phyloP scores from a whole-genome alignment of 202 grass and related monocot genomes.

The Brachypodium distachyon region DNA sequence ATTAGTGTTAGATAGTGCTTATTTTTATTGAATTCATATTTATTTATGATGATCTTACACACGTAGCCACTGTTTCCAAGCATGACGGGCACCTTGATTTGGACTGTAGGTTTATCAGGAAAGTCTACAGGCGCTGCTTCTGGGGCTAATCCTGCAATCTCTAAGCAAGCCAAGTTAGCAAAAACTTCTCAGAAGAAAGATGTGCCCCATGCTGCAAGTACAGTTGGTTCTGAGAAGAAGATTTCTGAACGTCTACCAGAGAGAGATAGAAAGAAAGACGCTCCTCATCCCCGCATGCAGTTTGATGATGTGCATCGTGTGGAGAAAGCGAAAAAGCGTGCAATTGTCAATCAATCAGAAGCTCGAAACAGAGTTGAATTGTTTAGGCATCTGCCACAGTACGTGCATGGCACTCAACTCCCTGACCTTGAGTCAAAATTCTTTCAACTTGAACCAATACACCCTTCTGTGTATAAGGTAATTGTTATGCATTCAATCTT shows the following conservation, averaged over 20 bases:
- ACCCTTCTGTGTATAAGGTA: slow-evolving; percentile 98
- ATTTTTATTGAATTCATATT: background rate
- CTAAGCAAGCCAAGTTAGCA: slow-evolving; percentile 50
- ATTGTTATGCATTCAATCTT: slow-evolving; percentile 13
- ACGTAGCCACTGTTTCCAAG: background rate
- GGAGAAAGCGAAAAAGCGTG: slow-evolving; percentile 78
- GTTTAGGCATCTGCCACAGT: slow-evolving; percentile 87
- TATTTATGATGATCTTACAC: background rate
- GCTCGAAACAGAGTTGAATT: slow-evolving; percentile 76
- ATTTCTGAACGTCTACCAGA: slow-evolving; percentile 44
- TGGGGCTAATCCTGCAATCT: slow-evolving; percentile 22
- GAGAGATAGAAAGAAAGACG: slow-evolving; percentile 85
- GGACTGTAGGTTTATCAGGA: slow-evolving; percentile 31
- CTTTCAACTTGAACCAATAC: slow-evolving; percentile 86
- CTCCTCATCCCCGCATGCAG: slow-evolving; percentile 73
- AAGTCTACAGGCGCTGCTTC: slow-evolving; percentile 23
- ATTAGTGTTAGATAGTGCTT: background rate
- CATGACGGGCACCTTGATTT: background rate
- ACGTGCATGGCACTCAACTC: slow-evolving; percentile 82
- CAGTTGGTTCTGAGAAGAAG: slow-evolving; percentile 63
- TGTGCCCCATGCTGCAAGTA: slow-evolving; percentile 23
- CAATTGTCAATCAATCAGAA: slow-evolving; percentile 83
- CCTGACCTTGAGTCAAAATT: slow-evolving; percentile 85
- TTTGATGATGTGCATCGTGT: slow-evolving; percentile 82
- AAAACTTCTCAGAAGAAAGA: slow-evolving; percentile 82